Evolutionary conservation across 2,329 filamentous ascomycete species (phyloP).

Genomic region (Phyllachora maydis): DNA sequence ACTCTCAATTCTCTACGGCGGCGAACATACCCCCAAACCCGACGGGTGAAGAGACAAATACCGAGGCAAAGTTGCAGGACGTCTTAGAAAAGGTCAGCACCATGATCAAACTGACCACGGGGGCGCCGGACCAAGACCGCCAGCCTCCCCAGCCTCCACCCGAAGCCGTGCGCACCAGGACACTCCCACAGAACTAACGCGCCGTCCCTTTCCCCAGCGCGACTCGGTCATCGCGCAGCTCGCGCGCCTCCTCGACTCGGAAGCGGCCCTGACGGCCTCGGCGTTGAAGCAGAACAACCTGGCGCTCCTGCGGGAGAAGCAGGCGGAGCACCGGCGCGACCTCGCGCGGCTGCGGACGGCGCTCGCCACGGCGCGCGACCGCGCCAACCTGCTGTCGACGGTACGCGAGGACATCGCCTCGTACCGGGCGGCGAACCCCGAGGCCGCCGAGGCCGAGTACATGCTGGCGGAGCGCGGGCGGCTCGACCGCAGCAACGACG

Average conservation of each 20-base stretch:
- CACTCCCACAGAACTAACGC: too few species aligned
- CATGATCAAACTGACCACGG: too few species aligned
- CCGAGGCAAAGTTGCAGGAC: constrained; percentile 67
- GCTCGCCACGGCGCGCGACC: constrained; percentile 61
- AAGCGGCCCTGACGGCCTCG: constrained; percentile 68
- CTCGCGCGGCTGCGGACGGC: constrained; percentile 52
- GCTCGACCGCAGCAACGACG: constrained; percentile 74
- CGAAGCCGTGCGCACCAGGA: too few species aligned
- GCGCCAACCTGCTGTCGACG: constrained; percentile 75
- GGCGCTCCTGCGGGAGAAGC: constrained; percentile 73
- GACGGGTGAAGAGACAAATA: constrained; percentile 62
- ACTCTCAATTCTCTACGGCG: constrained; percentile 75
- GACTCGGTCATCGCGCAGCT: constrained; percentile 68
- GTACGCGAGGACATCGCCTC: constrained; percentile 84
- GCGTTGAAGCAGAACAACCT: constrained; percentile 97
- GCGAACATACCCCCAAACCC: constrained; percentile 65
- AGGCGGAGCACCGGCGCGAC: constrained; percentile 71
- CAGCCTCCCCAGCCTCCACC: too few species aligned
- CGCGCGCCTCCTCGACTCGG: constrained; percentile 75
- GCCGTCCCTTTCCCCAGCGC: constrained; percentile 31
- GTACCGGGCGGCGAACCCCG: constrained; percentile 61
- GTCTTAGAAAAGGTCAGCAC: constrained; percentile 59
- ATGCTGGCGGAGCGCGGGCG: constrained; percentile 80
- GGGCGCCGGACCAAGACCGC: too few species aligned
- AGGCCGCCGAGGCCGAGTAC: constrained; percentile 77